Evolutionary conservation across 2,329 filamentous ascomycete species (phyloP).

Genomic region (Ophiostoma himal-ulmi): DNA sequence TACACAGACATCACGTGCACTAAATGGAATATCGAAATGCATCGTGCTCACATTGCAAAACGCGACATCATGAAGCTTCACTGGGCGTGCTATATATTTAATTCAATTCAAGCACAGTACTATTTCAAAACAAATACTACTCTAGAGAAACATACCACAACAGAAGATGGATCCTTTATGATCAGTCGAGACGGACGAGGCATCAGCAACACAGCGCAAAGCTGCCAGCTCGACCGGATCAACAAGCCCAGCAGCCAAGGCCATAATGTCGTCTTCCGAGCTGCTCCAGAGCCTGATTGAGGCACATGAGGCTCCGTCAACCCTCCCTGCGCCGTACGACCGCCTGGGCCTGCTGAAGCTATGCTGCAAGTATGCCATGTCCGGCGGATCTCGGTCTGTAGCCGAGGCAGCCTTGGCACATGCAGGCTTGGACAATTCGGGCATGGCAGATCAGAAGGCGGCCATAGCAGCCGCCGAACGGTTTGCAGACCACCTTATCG

Average conservation of each 20-base stretch:
- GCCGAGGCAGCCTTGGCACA: not conserved
- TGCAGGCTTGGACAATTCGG: not conserved
- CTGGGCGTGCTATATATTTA: not conserved
- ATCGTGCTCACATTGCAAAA: not conserved
- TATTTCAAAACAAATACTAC: not conserved
- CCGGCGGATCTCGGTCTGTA: not conserved
- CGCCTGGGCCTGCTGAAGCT: not conserved
- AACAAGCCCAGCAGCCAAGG: not conserved
- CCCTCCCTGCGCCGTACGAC: not conserved
- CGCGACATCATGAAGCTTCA: not conserved
- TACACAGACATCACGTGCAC: not conserved
- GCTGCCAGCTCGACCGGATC: not conserved
- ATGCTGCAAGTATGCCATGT: not conserved
- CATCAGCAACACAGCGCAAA: not conserved
- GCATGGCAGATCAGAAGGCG: not conserved
- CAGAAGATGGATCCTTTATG: not conserved
- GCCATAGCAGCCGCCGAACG: not conserved
- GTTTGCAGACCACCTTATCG: slow-evolving; percentile 14
- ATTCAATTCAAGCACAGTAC: not conserved
- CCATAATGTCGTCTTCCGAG: not conserved
- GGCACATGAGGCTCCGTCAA: not conserved
- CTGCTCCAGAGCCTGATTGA: not conserved
- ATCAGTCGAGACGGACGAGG: not conserved
- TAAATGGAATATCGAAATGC: not conserved
- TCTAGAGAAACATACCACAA: not conserved